Conservation (phyloP, 495 filamentous ascomycete genomes). For the Penicillium steckii region DNA sequence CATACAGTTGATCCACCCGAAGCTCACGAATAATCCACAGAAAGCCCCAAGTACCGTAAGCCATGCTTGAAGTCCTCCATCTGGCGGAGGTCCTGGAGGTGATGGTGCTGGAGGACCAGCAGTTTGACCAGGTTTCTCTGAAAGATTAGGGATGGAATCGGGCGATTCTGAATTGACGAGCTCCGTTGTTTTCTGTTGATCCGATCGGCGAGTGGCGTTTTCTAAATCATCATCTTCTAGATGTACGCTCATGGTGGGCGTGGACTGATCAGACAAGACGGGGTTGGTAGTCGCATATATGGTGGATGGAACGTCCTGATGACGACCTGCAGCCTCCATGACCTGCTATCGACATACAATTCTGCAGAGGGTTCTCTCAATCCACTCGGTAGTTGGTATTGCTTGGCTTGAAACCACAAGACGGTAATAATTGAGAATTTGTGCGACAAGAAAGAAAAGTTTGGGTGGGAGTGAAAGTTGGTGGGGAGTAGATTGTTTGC, state of each 20-base stretch:
- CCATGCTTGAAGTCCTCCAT: constrained; percentile 69
- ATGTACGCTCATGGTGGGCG: constrained; percentile 15
- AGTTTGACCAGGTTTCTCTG: constrained; percentile 19
- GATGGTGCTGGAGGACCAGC: constrained; percentile 31
- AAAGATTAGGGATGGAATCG: not conserved
- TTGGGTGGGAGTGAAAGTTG: not conserved
- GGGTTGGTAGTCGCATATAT: constrained; percentile 10
- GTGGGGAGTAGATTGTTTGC: no score
- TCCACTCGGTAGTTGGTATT: not conserved
- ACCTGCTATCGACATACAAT: constrained; percentile 25
- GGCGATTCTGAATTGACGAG: constrained; percentile 11
- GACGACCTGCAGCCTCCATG: constrained; percentile 18
- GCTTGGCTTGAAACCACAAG: not conserved
- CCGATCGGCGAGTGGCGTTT: constrained; percentile 14
- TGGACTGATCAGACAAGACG: constrained; percentile 12
- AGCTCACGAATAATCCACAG: constrained; percentile 61
- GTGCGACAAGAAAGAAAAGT: not conserved
- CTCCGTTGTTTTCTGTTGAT: not conserved
- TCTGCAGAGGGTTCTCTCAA: not conserved
- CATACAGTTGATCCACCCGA: constrained; percentile 61
- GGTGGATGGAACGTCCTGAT: constrained; percentile 5
- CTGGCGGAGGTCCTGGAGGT: constrained; percentile 49
- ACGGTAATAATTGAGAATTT: not conserved
- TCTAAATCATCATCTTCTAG: constrained; percentile 25
- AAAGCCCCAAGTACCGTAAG: constrained; percentile 62